Evolutionary conservation across 305 asterid genomes (phyloP).

Genomic region (Caryopteris hybrid): DNA sequence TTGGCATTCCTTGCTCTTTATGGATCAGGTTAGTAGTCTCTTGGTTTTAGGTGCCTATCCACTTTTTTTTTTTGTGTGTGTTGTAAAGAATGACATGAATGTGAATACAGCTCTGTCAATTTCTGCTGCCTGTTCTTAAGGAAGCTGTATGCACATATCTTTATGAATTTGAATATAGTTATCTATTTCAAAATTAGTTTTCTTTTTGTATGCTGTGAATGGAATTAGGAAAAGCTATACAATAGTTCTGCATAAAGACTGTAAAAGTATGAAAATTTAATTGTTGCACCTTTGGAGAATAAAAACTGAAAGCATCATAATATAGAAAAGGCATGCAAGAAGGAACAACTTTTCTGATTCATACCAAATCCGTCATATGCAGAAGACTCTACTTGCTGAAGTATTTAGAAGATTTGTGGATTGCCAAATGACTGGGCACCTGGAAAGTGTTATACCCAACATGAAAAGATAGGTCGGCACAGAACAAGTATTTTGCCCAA

Average conservation of each 20-base stretch:
- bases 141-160: neutral
- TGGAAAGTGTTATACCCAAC: neutral
- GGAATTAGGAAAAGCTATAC: neutral
- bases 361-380: neutral
- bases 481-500: neutral
- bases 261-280: neutral
- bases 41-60: constrained; percentile 23
- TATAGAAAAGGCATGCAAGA: neutral
- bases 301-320: neutral
- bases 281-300: neutral
- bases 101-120: neutral
- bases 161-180: neutral
- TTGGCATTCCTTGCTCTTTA: constrained; percentile 93
- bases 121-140: neutral
- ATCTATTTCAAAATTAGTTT: neutral
- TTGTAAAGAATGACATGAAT: neutral
- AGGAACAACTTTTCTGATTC: neutral
- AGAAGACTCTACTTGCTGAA: neutral
- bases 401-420: neutral
- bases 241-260: neutral
- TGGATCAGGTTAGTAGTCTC: constrained; percentile 81
- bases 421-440: neutral
- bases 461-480: neutral
- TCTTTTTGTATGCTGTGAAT: neutral
- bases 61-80: constrained; percentile 13